Base-by-base conservation (phyloP, 129 eudicot genomes). In the Chrysanthemum makinoi region DNA sequence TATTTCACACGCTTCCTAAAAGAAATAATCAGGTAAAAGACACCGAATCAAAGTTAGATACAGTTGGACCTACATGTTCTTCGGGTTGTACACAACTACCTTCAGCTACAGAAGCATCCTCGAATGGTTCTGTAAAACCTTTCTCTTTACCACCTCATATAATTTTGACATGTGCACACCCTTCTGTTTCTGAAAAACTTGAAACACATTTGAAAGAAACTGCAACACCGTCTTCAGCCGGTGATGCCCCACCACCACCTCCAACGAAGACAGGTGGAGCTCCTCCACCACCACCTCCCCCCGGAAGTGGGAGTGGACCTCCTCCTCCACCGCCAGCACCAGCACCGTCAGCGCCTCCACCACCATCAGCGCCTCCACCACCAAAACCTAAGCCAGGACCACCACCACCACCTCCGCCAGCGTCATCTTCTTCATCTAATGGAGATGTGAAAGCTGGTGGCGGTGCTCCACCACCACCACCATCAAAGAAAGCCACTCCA, bases 271-370 rank as follows among this genome's bases (percentile, higher is more conserved):
- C 46, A 39, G 46, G 46, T 39, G 46, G 57, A 16, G 57, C 57
- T 52, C 19, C 60, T n/a, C 75, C 74, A 6, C 48, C 87, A 33
- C 56, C 77, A 15, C 84, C 74, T 56, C 66, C 76, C 10, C 73
- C 55, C 59, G 69, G 67, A 65, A 55, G 14, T 44, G 70, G 50
- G 55, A 53, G 74, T 72, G 70, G 68, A 48, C 80, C 75, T 48
- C 79, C 83, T 49, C 81, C 74, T 20, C 83, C 62, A 62, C 86
- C 88, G 2, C 79, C 46, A 39, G 46, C 46, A 39, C 46, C 46
- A 39, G 9, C 46, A 39, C 46, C 82, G 11, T 49, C 64, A 35
- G 26, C 14, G 2, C 18, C 53, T 6, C 56, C 18, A 8, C 4
- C 69, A 62, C 67, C 64, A 30, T 75, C 10, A 39, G 46, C 46